Conservation (phyloP, 2,329 filamentous ascomycete species). For the Calonectria honghensis region DNA sequence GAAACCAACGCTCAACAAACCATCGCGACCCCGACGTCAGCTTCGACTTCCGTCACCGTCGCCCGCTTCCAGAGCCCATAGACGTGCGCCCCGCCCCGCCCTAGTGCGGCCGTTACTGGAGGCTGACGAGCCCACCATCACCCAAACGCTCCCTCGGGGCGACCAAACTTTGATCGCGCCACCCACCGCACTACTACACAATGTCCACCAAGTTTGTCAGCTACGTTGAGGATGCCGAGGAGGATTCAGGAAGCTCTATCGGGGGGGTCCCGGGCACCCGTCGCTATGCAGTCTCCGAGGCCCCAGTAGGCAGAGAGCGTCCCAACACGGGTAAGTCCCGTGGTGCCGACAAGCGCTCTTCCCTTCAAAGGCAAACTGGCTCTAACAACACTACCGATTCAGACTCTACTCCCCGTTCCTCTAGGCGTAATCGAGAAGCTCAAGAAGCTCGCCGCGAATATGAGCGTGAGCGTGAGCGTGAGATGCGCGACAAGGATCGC, state of each 20-base stretch:
- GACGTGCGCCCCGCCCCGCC: conserved; percentile 53
- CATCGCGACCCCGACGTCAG: conserved; percentile 50
- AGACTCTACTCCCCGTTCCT: conserved; percentile 65
- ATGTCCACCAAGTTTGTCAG: conserved; percentile 67
- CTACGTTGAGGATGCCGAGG: conserved; percentile 72
- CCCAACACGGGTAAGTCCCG: conserved; percentile 72
- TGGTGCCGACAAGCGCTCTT: conserved; percentile 61
- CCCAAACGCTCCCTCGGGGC: conserved; percentile 48
- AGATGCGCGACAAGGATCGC: conserved; percentile 56
- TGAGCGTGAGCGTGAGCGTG: conserved; percentile 55
- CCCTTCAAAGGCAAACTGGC: conserved; percentile 61
- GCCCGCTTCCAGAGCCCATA: conserved; percentile 49
- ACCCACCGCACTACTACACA: conserved; percentile 51
- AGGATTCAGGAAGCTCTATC: conserved; percentile 68
- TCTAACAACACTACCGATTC: conserved; percentile 64
- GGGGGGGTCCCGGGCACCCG: conserved; percentile 63
- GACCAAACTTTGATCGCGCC: conserved; percentile 49
- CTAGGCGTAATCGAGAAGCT: conserved; percentile 37
- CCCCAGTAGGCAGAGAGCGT: conserved; percentile 67
- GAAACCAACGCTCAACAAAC: conserved; percentile 52
- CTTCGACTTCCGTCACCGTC: conserved; percentile 40
- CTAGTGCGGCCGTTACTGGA: conserved; percentile 55
- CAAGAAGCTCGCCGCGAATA: conserved; percentile 51
- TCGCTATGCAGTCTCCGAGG: conserved; percentile 69
- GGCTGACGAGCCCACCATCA: conserved; percentile 49